These are phyloP conservation scores for Flaveria brownii DNA, from an alignment of 129 eudicot species.

Conservation along the genomic window DNA sequence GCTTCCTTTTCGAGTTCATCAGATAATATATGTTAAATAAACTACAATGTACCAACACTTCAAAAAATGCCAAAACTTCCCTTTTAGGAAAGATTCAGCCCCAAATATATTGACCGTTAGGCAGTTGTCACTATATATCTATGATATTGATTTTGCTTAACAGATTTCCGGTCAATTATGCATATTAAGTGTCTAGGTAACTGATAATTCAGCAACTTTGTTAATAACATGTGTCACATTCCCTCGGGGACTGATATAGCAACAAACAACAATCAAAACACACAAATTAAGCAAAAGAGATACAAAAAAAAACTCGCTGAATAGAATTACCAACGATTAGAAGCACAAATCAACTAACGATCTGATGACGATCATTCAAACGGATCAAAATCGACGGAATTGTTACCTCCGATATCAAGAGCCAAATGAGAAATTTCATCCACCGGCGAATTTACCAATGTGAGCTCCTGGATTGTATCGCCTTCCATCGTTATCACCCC, in stretches of 20 bases:
- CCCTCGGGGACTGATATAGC: too few relatives aligned
- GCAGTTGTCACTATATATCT: slow-evolving; percentile 1
- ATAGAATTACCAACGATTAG: slow-evolving; percentile 4
- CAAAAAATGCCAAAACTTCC: slow-evolving; percentile 3
- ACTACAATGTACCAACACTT: neutral
- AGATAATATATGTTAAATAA: neutral
- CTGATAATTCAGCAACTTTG: too few relatives aligned
- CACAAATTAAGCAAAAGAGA: neutral
- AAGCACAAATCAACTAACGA: slow-evolving; percentile 21
- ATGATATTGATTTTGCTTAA: neutral
- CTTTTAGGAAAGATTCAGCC: neutral
- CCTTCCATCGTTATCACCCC: slow-evolving; percentile 40
- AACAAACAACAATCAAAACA: neutral
- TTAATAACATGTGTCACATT: too few relatives aligned
- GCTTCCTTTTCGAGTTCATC: neutral
- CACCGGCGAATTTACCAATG: slow-evolving; percentile 27
- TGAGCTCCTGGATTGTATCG: slow-evolving; percentile 37
- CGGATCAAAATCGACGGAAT: neutral
- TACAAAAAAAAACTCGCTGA: neutral
- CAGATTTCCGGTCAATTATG: too few relatives aligned
- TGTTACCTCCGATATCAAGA: slow-evolving; percentile 85
- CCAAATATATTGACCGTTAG: slow-evolving; percentile 20
- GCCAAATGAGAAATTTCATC: slow-evolving; percentile 64
- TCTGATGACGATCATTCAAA: neutral
- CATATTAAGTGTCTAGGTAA: too few relatives aligned